Conservation (phyloP, 352 stramenopile genomes). For the Globisporangium iwayamae region DNA sequence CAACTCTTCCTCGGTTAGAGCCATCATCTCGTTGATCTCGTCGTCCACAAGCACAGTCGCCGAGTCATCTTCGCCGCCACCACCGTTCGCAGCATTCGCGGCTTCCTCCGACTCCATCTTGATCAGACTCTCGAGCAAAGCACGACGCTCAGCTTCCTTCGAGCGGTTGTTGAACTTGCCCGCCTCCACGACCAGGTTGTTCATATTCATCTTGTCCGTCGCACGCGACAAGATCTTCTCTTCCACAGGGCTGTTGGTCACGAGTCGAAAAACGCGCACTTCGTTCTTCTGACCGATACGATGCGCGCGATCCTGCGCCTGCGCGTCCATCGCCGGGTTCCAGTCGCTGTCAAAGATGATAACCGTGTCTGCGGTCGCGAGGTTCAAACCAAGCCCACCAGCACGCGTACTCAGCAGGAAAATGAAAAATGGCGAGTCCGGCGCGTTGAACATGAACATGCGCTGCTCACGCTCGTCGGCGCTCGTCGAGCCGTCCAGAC, state of each 20-base stretch:
- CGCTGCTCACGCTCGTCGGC: slow-evolving; percentile 95
- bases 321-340: slow-evolving; percentile 97
- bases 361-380: slow-evolving; percentile 97
- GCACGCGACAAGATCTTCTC: slow-evolving; percentile 85
- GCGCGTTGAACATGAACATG: slow-evolving; percentile 98
- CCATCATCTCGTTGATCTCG: slow-evolving; percentile 90
- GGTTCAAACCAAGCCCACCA: slow-evolving; percentile 97
- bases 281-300: slow-evolving; percentile 92
- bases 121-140: slow-evolving; percentile 84
- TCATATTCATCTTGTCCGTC: slow-evolving; percentile 92
- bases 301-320: slow-evolving; percentile 90
- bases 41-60: slow-evolving; percentile 73
- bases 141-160: slow-evolving; percentile 82
- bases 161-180: slow-evolving; percentile 88
- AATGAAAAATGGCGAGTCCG: slow-evolving; percentile 89
- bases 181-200: slow-evolving; percentile 87
- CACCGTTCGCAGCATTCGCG: slow-evolving; percentile 40
- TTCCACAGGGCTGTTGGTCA: slow-evolving; percentile 86
- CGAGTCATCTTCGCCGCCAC: slow-evolving; percentile 49
- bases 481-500: slow-evolving; percentile 95
- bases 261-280: slow-evolving; percentile 82
- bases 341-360: slow-evolving; percentile 99
- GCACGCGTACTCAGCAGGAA: slow-evolving; percentile 98
- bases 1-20: slow-evolving; percentile 81
- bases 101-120: slow-evolving; percentile 88